Evolutionary conservation across 176 grass and related monocot genomes (phyloP), one percentile per base, ranked within the genome.

Genomic region (Alopecurus myosuroides): DNA sequence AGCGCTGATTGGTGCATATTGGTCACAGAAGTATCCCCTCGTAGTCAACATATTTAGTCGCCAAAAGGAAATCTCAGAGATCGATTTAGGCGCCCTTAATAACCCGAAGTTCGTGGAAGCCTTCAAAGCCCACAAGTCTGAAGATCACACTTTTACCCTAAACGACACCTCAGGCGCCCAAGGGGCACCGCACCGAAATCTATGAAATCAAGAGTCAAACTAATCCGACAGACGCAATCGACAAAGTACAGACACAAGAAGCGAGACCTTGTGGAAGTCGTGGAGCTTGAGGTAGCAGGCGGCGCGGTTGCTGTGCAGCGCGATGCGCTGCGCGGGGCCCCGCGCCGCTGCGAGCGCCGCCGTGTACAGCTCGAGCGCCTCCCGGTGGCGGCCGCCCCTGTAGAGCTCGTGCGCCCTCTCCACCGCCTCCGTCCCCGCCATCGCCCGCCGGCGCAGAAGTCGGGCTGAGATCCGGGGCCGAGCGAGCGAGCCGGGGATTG

Each of bases 231-330:
- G 20, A 46, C 29, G 66, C 10, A 81, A 34, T 42, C 77, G 23
- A 50, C 10, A 61, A 69, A 60, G 7, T 12, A 44, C 41, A 45
- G 14, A 77, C 74, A 8, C 0, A 30, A 10, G 29, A 10, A 2
- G 11, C 23, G 10, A 36, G 5, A 98, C 91, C 93, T 94, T 91
- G 70, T 87, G 89, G 90, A 98, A 98, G 64, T 92, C 81, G 48
- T 98, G 93, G 77, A 98, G 84, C 78, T 98, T 95, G 40, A 98
- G 88, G 88, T 95, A 96, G 91, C 93, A 98, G 45, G 97, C 97
- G 48, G 97, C 97, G 20, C 93, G 91, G 75, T 98, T 98, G 88
- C 97, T 98, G 74, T 98, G 97, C 35, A 98, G 90, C 3, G 97
- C 97, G 75, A 98, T 94, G 82, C 92, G 94, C 89, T 98, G 93